These are phyloP conservation scores for Gleditsia sinensis DNA, from an alignment of 306 rosid genomes.

Conservation along the genomic window DNA sequence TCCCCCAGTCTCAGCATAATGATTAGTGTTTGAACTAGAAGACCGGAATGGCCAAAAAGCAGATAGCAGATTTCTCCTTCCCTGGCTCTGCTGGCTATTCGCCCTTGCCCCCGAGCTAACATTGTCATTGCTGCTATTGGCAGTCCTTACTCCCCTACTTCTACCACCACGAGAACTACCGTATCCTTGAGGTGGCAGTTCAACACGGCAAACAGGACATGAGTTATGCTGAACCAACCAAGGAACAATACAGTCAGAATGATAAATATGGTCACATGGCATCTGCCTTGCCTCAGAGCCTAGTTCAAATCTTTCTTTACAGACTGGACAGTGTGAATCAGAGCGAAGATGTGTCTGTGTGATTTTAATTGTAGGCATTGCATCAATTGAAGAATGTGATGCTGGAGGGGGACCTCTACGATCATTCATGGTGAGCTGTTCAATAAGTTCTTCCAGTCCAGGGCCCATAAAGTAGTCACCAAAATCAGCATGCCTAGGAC, in stretches of 20 bases:
- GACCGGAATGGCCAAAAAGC: slow-evolving; percentile 69
- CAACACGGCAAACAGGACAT: slow-evolving; percentile 84
- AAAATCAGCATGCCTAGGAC: slow-evolving; percentile 47
- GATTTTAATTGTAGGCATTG: slow-evolving; percentile 75
- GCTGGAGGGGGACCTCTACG: slow-evolving; percentile 78
- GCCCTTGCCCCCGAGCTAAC: slow-evolving; percentile 39
- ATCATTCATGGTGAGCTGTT: slow-evolving; percentile 65
- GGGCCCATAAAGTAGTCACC: slow-evolving; percentile 55
- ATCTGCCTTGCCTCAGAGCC: slow-evolving; percentile 73
- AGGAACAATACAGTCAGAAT: slow-evolving; percentile 78
- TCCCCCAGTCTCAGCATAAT: slow-evolving; percentile 45
- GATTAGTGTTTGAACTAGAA: slow-evolving; percentile 47
- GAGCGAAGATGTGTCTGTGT: slow-evolving; percentile 58
- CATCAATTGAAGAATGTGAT: slow-evolving; percentile 59
- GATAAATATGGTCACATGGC: slow-evolving; percentile 90
- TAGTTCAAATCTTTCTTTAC: slow-evolving; percentile 69
- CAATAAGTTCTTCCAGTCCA: slow-evolving; percentile 63
- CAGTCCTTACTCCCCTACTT: slow-evolving; percentile 42
- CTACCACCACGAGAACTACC: slow-evolving; percentile 30
- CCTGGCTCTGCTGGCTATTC: slow-evolving; percentile 43
- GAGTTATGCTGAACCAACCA: slow-evolving; percentile 83
- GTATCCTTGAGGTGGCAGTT: slow-evolving; percentile 65
- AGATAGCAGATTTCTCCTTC: slow-evolving; percentile 58
- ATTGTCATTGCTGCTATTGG: slow-evolving; percentile 21
- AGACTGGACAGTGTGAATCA: slow-evolving; percentile 77